Percentiles rank a stretch among this genome's conserved stretches.
Evolutionary conservation across 257 asterid species (phyloP).

Genomic region (Petunia secreta): DNA sequence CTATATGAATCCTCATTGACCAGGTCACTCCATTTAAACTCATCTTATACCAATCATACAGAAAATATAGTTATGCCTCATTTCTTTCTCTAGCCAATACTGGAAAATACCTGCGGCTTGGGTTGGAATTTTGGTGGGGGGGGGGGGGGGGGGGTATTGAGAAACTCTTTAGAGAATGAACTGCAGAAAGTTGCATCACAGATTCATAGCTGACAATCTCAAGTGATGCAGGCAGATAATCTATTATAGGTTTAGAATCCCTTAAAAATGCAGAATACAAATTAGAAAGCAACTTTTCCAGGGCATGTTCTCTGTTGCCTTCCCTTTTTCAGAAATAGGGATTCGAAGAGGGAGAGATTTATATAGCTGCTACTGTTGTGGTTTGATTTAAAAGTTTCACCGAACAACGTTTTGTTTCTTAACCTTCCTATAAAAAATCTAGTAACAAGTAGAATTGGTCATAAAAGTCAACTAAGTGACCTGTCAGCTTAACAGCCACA

Average conservation of each 20-base stretch:
- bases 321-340: neutral
- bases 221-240: neutral
- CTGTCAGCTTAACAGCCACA: neutral
- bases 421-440: neutral
- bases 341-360: neutral
- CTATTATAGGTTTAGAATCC: neutral
- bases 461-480: neutral
- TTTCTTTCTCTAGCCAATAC: neutral
- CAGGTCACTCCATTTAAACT: no score
- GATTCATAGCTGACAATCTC: neutral
- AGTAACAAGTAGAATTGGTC: neutral
- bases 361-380: neutral
- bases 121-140: neutral
- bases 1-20: no score
- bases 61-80: neutral
- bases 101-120: neutral
- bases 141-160: neutral
- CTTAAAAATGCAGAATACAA: no score
- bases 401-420: neutral
- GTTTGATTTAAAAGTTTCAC: neutral
- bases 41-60: neutral
- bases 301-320: neutral
- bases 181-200: slow-evolving; percentile 6
- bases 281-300: neutral
- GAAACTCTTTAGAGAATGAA: neutral